Evolutionary conservation across 805 yeast species (phyloP), one percentile per base, ranked within the genome.

Genomic region (Brettanomyces sp.): DNA sequence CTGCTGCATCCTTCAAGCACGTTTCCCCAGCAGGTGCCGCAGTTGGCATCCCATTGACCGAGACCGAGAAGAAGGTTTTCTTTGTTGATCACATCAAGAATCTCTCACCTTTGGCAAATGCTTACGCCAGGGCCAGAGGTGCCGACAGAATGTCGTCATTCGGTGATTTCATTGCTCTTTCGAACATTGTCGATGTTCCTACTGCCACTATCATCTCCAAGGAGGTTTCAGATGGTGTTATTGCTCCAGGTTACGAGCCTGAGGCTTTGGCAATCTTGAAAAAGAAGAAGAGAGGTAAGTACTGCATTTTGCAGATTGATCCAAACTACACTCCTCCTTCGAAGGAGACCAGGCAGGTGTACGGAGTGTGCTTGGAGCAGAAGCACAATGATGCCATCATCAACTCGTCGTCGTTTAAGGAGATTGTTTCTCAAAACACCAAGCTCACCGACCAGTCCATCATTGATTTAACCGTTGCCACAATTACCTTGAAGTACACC

Each of bases 91-190:
- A 88, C 66, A 88, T 91, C 60, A 95, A 87, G 68, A 87, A 90
- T 74, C 74, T 93, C 65, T 87, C 97, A 11, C 98, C 99, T 47
- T 76, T 93, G 63, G 99, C 99, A 52, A 85, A 85, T 63, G 99
- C 99, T 48, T 93, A 93, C 62, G 99, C 99, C 36, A 86, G 98
- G 72, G 99, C 99, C 47, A 86, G 99, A 70, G 99, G 99, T 68
- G 99, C 99, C 56, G 99, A 93, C 71, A 84, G 99, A 78, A 93
- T 93, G 99, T 90, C 97, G 5, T 86, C 96, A 12, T 93, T 93
- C 65, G 99, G 99, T 64, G 99, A 93, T 70, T 93, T 89, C 76
- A 93, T 93, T 61, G 99, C 99, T 41, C 76, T 93, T 54, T 89
- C 97, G 51, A 91, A 91, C 76, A 86, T 85, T 68, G 99, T 93